Percentiles rank a stretch among this genome's conserved stretches.
These are phyloP conservation scores for Ascochyta viciae-villosae DNA, from an alignment of 2,329 filamentous ascomycete species.

Conservation along the genomic window DNA sequence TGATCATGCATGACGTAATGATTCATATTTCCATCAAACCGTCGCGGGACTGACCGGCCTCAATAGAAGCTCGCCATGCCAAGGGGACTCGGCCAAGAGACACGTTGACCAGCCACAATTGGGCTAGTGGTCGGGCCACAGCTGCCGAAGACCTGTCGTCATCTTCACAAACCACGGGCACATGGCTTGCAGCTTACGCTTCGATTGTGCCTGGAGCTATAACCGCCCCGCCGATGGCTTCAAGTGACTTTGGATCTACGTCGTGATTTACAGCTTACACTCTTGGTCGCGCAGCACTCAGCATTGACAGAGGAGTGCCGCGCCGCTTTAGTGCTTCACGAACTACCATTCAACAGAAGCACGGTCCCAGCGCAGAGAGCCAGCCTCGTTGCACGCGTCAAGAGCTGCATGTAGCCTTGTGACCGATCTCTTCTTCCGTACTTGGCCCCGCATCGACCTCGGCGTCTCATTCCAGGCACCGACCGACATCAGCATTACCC, in stretches of 20 bases:
- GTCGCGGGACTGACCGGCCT: too few species aligned
- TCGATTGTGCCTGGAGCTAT: constrained; percentile 2
- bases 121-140: constrained; percentile 12
- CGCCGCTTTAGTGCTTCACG: neutral
- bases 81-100: neutral
- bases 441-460: constrained; percentile 16
- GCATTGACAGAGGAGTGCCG: neutral
- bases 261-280: neutral
- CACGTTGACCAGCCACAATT: constrained; percentile 10
- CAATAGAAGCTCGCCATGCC: neutral
- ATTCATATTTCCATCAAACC: neutral
- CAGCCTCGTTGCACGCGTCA: constrained; percentile 10
- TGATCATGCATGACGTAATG: constrained; percentile 5
- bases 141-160: constrained; percentile 6
- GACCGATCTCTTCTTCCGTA: neutral
- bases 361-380: constrained; percentile 11
- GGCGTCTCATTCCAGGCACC: constrained; percentile 14
- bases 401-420: constrained; percentile 13
- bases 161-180: constrained; percentile 5
- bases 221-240: neutral
- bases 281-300: neutral
- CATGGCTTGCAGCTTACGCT: constrained; percentile 1
- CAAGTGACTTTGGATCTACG: constrained; percentile 1
- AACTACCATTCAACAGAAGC: constrained; percentile 13
- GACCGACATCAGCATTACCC: constrained; percentile 19